Evolutionary conservation across 169 alveolate genomes (phyloP).

Genomic region (Cryptosporidium meleagridis): DNA sequence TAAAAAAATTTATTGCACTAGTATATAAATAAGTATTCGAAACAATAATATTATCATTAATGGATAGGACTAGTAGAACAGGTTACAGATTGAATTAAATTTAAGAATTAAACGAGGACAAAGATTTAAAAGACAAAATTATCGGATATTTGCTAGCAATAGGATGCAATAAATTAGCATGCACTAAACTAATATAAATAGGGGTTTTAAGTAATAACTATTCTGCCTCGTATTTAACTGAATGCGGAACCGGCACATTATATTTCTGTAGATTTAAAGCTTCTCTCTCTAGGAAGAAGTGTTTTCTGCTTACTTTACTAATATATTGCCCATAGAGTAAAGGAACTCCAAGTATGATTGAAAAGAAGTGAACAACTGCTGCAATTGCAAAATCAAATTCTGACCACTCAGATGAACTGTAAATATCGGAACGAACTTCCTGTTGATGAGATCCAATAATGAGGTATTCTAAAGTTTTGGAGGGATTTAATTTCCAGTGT

Average conservation of each 20-base stretch:
- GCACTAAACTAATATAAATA: neutral
- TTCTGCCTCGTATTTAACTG: slow-evolving; percentile 37
- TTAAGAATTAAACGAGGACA: no score
- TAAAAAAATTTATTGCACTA: neutral
- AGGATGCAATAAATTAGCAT: neutral
- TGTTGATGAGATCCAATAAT: slow-evolving; percentile 55
- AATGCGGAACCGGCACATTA: slow-evolving; percentile 50
- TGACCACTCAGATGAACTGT: slow-evolving; percentile 56
- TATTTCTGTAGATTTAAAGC: slow-evolving; percentile 45
- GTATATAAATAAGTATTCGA: neutral
- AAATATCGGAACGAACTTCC: slow-evolving; percentile 43
- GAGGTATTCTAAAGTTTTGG: slow-evolving; percentile 54
- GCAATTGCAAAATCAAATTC: slow-evolving; percentile 65
- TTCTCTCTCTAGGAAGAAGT: slow-evolving; percentile 33
- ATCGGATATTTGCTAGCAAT: no score
- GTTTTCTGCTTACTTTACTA: slow-evolving; percentile 42
- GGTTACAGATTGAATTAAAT: neutral
- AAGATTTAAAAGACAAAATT: no score
- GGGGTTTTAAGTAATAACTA: neutral
- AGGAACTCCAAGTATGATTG: slow-evolving; percentile 46
- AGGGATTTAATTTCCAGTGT: slow-evolving; percentile 60
- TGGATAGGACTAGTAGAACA: no score
- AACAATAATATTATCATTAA: no score
- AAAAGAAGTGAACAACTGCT: slow-evolving; percentile 37
- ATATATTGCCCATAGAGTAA: slow-evolving; percentile 55